These are phyloP conservation scores for Claviceps sp. DNA, from an alignment of 2,329 filamentous ascomycete species.

Conservation along the genomic window DNA sequence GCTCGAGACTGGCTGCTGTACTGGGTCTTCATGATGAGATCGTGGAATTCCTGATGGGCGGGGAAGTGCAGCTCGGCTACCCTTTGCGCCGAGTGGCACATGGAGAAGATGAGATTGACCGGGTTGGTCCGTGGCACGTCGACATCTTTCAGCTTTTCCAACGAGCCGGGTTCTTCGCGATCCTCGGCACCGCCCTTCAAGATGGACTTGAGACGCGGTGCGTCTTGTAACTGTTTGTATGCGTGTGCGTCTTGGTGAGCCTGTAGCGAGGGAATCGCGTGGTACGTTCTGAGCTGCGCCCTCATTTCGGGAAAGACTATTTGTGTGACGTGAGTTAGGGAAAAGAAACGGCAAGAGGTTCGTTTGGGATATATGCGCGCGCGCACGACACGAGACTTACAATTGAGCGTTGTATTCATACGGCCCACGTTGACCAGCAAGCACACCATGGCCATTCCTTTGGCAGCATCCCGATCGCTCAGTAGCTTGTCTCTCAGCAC, in stretches of 20 bases:
- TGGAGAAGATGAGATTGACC: slow-evolving; percentile 91
- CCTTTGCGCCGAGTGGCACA: slow-evolving; percentile 79
- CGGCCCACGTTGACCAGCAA: slow-evolving; percentile 90
- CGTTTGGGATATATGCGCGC: no score
- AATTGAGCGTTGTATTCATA: slow-evolving; percentile 98
- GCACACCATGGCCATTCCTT: slow-evolving; percentile 99
- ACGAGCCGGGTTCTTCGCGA: slow-evolving; percentile 63
- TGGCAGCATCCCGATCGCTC: slow-evolving; percentile 79
- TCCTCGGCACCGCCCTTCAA: slow-evolving; percentile 94
- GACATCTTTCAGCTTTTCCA: slow-evolving; percentile 64
- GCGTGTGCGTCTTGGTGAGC: slow-evolving; percentile 88
- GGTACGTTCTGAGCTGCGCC: slow-evolving; percentile 91
- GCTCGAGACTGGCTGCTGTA: slow-evolving; percentile 73
- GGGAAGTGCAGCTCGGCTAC: slow-evolving; percentile 90
- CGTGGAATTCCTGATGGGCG: slow-evolving; percentile 78
- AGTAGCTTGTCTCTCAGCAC: slow-evolving; percentile 93
- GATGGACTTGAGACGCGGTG: slow-evolving; percentile 89
- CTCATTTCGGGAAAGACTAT: slow-evolving; percentile 98
- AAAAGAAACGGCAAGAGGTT: not conserved
- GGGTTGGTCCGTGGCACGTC: slow-evolving; percentile 72
- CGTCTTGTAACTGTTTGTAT: slow-evolving; percentile 96
- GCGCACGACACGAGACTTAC: slow-evolving; percentile 34
- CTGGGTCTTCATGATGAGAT: slow-evolving; percentile 83
- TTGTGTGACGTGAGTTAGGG: not conserved
- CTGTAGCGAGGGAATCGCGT: slow-evolving; percentile 92